A percentile compares a stretch with the other conserved stretches of the same genome.
phyloP scores from a whole-genome alignment of 371 early-diverging fungal species.

The Apophysomyces variabilis region DNA sequence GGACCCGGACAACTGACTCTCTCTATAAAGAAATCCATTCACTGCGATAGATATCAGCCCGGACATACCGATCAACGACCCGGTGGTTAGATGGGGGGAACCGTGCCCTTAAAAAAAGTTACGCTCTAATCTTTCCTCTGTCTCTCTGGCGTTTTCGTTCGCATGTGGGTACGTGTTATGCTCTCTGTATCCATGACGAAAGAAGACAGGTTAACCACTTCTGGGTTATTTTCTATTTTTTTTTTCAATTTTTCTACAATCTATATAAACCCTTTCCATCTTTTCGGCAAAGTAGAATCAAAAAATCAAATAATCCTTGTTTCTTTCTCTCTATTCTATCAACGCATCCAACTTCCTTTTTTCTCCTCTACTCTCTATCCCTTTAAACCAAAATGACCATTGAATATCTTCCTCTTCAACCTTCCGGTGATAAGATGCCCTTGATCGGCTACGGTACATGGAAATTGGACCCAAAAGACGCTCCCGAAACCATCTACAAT shows the following conservation, averaged over 20 bases:
- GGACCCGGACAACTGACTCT: not conserved
- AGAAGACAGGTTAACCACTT: not conserved
- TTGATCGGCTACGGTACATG: constrained; percentile 39
- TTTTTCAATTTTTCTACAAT: not conserved
- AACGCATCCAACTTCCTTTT: not conserved
- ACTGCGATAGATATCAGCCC: too few relatives aligned
- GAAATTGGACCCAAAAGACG: constrained; percentile 36
- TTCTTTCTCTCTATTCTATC: too few relatives aligned
- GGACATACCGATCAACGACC: too few relatives aligned
- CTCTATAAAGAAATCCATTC: too few relatives aligned
- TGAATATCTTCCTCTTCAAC: constrained; percentile 29
- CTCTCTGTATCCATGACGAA: not conserved
- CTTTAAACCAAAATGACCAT: constrained; percentile 22
- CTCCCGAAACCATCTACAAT: constrained; percentile 30
- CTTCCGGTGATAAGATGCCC: constrained; percentile 33
- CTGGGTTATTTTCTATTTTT: not conserved
- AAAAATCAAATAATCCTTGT: too few relatives aligned
- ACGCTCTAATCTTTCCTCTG: too few relatives aligned
- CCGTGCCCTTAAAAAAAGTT: too few relatives aligned
- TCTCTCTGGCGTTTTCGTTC: too few relatives aligned
- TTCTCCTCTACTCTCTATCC: not conserved
- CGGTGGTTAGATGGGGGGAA: too few relatives aligned
- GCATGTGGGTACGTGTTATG: not conserved
- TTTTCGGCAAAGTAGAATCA: not conserved
- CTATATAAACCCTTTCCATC: constrained; percentile 13